These are phyloP conservation scores for Kernera saxatilis DNA, from an alignment of 345 rosid species.

Conservation along the genomic window DNA sequence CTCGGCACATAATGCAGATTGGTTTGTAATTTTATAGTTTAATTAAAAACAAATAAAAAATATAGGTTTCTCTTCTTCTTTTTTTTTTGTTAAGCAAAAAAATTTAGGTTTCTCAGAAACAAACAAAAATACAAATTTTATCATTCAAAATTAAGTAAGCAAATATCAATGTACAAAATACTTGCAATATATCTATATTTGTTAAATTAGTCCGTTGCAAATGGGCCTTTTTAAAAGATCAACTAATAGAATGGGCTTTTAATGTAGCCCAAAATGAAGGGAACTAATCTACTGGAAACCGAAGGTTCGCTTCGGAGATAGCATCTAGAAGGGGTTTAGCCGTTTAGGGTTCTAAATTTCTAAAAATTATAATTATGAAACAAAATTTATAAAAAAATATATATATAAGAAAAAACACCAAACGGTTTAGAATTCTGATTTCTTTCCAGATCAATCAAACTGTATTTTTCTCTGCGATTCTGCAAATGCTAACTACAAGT, in stretches of 20 bases:
- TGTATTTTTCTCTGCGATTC: not conserved
- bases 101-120: too few species aligned
- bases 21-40: too few species aligned
- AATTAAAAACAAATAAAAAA: too few species aligned
- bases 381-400: not conserved
- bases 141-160: not conserved
- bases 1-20: too few species aligned
- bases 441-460: not conserved
- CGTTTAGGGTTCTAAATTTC: slow-evolving; percentile 9
- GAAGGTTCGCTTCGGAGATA: not conserved
- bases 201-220: too few species aligned
- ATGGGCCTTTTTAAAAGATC: not conserved
- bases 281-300: not conserved
- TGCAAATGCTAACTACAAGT: too few species aligned
- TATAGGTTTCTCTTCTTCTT: too few species aligned
- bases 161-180: not conserved
- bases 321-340: not conserved
- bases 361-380: not conserved
- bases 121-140: too few species aligned
- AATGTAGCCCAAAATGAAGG: not conserved
- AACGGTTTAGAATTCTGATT: not conserved
- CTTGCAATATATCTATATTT: too few species aligned
- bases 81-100: too few species aligned
- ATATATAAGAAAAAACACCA: not conserved
- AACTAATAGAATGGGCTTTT: not conserved